Base-by-base conservation (phyloP, 192 early-diverging fungal genomes). In the Backusella circina region DNA sequence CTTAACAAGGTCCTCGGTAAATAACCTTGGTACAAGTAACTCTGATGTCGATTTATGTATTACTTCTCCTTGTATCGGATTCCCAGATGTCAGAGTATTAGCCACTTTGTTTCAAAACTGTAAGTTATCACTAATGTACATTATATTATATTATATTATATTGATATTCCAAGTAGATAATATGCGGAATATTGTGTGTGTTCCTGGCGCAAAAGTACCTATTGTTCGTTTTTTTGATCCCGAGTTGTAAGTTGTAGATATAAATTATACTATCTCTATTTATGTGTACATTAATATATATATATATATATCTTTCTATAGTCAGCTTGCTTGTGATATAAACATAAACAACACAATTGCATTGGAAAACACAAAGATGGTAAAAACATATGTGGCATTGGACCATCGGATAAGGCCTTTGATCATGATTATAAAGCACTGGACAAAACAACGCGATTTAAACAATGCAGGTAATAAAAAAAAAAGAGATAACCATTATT, bases 1-100 rank as follows among this genome's bases (percentile, higher is more conserved):
- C 44, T 47, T 47, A 16, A 47, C 7, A 36, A 94, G 92, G 39
- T 97, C 96, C 1, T 93, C 95, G 0, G 89, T 93, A 30, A 97
- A 96, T 80, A 92, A 92, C 35, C 85, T 98, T 26, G 96, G 93
- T 21, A 95, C 94, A 1, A 87, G 84, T 44, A 82, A 83, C 26
- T 94, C 92, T 61, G 97, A 98, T 80, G 93, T 98, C 13, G 97
- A 98, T 81, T 86, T 98, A 32, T 97, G 95, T 75, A 80, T 98
- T 67, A 94, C 90, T 13, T 96, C 96, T 0, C 82, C 88, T 28
- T 93, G 92, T 87, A 83, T 87, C 23, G 94, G 94, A 79, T 79
- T 93, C 18, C 84, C 88, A 66, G 86, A 93, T 73, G 88, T 98
- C 70, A 87, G 88, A 72, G 85, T 91, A 65, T 77, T 98, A 67